Percentiles rank a stretch among this genome's conserved stretches.
phyloP scores from a whole-genome alignment of 148 eudicot genomes.

The Camellia granthamiana region DNA sequence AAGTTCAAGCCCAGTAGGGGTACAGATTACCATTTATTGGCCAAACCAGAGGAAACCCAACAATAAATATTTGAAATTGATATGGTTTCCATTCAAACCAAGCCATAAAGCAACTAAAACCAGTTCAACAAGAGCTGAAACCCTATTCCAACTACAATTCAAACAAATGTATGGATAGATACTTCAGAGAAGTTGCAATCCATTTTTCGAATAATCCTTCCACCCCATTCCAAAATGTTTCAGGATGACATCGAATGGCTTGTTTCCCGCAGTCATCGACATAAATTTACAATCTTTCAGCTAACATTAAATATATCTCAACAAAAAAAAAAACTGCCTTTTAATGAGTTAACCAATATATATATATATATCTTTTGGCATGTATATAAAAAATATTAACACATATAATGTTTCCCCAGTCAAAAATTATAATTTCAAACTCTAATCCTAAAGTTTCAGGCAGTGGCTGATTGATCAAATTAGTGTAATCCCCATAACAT shows the following conservation, averaged over 20 bases:
- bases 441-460: neutral
- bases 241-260: neutral
- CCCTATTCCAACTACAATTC: neutral
- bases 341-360: neutral
- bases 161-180: neutral
- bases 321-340: no score
- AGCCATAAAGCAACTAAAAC: neutral
- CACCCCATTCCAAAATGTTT: neutral
- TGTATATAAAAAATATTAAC: no score
- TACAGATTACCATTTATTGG: neutral
- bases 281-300: neutral
- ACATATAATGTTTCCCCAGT: no score
- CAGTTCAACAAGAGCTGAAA: conserved; percentile 10
- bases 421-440: neutral
- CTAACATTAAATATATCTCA: neutral
- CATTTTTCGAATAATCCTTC: neutral
- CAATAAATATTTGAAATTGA: neutral
- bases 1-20: neutral
- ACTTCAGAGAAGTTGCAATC: neutral
- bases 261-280: neutral
- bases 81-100: neutral
- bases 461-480: neutral
- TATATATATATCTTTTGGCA: no score
- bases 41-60: neutral
- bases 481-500: neutral